phyloP scores from a whole-genome alignment of 345 rosid genomes.

The Linum usitatissimum region DNA sequence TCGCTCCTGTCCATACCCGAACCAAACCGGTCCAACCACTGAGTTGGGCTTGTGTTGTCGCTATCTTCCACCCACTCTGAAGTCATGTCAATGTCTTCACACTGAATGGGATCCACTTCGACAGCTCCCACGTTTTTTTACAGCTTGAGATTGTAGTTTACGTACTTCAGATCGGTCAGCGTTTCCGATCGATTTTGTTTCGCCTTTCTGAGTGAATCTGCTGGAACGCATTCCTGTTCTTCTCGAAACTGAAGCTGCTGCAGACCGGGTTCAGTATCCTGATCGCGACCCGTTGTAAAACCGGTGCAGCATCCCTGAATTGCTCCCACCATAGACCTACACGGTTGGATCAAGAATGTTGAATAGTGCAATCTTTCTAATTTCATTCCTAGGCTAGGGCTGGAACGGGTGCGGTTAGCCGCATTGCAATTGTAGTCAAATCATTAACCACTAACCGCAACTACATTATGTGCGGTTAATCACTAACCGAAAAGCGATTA shows the following conservation, averaged over 20 bases:
- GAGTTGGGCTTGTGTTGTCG: conserved; percentile 57
- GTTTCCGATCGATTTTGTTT: conserved; percentile 71
- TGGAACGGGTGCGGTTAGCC: no score
- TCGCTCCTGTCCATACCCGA: conserved; percentile 66
- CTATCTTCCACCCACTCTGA: conserved; percentile 90
- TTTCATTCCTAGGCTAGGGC: no score
- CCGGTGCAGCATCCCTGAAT: conserved; percentile 81
- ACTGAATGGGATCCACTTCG: conserved; percentile 53
- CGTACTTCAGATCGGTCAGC: conserved; percentile 47
- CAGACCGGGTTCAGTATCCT: conserved; percentile 81
- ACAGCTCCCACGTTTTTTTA: conserved; percentile 41
- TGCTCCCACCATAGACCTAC: conserved; percentile 97
- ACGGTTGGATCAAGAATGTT: conserved; percentile 2
- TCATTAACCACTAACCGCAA: no score
- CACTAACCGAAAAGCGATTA: no score
- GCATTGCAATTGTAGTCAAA: no score
- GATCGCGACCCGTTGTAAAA: conserved; percentile 69
- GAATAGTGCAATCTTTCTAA: neutral
- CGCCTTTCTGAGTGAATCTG: conserved; percentile 79
- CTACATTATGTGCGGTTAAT: no score
- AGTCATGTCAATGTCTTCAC: conserved; percentile 80
- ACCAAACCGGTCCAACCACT: conserved; percentile 85
- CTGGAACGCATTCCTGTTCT: conserved; percentile 68
- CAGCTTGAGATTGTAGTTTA: conserved; percentile 68
- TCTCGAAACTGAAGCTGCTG: conserved; percentile 63